These are phyloP conservation scores for Penicillium robsamsonii DNA, from an alignment of 495 filamentous ascomycete genomes.

Conservation along the genomic window DNA sequence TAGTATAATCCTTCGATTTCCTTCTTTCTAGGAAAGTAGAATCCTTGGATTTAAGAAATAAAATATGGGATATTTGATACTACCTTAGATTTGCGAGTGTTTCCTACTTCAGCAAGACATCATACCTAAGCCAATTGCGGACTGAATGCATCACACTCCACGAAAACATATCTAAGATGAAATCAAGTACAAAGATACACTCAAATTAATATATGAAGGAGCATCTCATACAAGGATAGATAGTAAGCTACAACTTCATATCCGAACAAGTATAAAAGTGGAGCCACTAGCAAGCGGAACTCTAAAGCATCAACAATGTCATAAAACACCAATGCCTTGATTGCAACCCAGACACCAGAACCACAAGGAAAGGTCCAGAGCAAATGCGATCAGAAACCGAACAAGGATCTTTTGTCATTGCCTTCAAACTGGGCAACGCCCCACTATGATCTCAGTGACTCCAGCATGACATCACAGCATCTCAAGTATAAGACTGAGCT, in stretches of 20 bases:
- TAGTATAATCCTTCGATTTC: background rate
- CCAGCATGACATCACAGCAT: slow-evolving; percentile 36
- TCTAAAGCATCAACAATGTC: slow-evolving; percentile 18
- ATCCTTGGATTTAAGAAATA: background rate
- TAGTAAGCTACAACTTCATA: background rate
- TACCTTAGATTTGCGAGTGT: background rate
- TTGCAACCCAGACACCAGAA: slow-evolving; percentile 3
- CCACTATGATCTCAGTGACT: slow-evolving; percentile 42
- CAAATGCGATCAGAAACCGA: slow-evolving; percentile 8
- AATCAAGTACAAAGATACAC: background rate
- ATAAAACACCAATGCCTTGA: slow-evolving; percentile 19
- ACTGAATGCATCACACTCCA: background rate
- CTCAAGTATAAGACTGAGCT: slow-evolving; percentile 22
- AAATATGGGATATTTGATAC: too few relatives aligned
- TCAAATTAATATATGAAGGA: background rate
- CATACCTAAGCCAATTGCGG: background rate
- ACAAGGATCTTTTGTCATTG: slow-evolving; percentile 7
- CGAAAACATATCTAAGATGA: background rate
- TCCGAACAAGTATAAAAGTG: slow-evolving; percentile 1
- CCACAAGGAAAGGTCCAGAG: slow-evolving; percentile 12
- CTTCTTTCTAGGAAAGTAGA: background rate
- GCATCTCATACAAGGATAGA: background rate
- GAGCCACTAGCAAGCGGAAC: slow-evolving; percentile 17
- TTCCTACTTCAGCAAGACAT: background rate
- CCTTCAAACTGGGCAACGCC: slow-evolving; percentile 19